A percentile compares a stretch with the other conserved stretches of the same genome.
Evolutionary conservation across 768 basidiomycete genomes (phyloP).

Genomic region (Psilocybe azurescens): DNA sequence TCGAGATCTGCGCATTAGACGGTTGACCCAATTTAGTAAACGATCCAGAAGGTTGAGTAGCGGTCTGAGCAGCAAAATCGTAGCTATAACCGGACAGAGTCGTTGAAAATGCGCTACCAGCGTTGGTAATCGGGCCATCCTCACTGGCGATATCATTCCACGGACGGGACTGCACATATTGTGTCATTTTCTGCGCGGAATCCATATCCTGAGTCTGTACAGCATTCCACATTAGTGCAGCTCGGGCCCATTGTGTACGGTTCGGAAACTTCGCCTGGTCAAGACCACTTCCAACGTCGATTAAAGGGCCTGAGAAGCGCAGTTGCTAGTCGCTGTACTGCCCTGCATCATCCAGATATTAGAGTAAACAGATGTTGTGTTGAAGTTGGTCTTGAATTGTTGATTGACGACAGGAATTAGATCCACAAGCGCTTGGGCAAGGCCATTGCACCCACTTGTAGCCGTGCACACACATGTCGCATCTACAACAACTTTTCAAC

Average conservation of each 20-base stretch:
- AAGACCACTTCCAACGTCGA: slow-evolving; percentile 58
- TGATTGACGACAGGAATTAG: slow-evolving; percentile 55
- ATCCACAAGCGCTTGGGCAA: slow-evolving; percentile 57
- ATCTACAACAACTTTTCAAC: slow-evolving; percentile 41
- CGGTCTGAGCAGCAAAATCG: slow-evolving; percentile 62
- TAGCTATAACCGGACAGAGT: slow-evolving; percentile 57
- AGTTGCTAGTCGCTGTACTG: slow-evolving; percentile 45
- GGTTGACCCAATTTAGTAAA: slow-evolving; percentile 56
- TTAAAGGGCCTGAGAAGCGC: slow-evolving; percentile 57
- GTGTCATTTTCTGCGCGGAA: slow-evolving; percentile 43
- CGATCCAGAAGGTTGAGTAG: slow-evolving; percentile 46
- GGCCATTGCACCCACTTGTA: slow-evolving; percentile 48
- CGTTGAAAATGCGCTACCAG: slow-evolving; percentile 40
- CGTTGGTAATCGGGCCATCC: slow-evolving; percentile 47
- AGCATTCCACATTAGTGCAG: slow-evolving; percentile 65
- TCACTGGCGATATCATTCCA: slow-evolving; percentile 46
- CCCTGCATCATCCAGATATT: slow-evolving; percentile 58
- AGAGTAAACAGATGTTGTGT: slow-evolving; percentile 45
- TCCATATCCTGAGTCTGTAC: slow-evolving; percentile 53
- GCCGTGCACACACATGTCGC: slow-evolving; percentile 67
- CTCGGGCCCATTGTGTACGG: slow-evolving; percentile 61
- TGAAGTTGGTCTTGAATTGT: slow-evolving; percentile 51
- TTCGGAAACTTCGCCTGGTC: slow-evolving; percentile 45
- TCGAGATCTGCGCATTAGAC: slow-evolving; percentile 45
- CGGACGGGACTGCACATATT: slow-evolving; percentile 51